Evolutionary conservation across 768 basidiomycete species (phyloP).

Genomic region (Auricularia sp.): DNA sequence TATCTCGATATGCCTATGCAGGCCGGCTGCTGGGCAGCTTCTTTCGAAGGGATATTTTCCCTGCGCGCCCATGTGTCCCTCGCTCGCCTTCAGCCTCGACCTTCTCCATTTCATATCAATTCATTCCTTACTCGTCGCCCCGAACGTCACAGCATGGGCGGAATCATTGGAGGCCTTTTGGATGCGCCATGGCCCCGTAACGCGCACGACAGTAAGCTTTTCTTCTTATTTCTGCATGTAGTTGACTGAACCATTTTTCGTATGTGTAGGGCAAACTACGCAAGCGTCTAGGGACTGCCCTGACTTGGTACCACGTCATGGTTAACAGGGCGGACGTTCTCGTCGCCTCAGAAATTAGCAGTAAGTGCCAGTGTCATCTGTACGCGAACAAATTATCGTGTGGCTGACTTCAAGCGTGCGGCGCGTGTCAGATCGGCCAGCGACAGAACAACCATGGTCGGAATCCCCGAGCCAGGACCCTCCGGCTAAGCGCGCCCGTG

Average conservation of each 20-base stretch:
- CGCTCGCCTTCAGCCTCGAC: conserved; percentile 5
- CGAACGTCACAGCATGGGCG: conserved; percentile 7
- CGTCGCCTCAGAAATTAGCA: not conserved
- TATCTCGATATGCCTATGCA: not conserved
- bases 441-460: too few relatives aligned
- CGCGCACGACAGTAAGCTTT: not conserved
- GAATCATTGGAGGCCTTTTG: not conserved
- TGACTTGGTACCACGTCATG: not conserved
- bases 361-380: too few relatives aligned
- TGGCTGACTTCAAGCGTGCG: too few relatives aligned
- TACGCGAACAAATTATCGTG: too few relatives aligned
- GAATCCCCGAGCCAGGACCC: too few relatives aligned
- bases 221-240: too few relatives aligned
- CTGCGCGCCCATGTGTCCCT: conserved; percentile 4
- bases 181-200: not conserved
- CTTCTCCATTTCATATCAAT: conserved; percentile 2
- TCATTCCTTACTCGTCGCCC: conserved; percentile 1
- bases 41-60: conserved; percentile 4
- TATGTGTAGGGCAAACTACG: not conserved
- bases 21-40: not conserved
- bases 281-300: not conserved
- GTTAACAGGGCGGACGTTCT: not conserved
- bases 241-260: not conserved
- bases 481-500: too few relatives aligned
- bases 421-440: too few relatives aligned